Percentiles rank a stretch among this genome's conserved stretches.
phyloP scores from a whole-genome alignment of 148 eudicot genomes.

The Chenopodium album region DNA sequence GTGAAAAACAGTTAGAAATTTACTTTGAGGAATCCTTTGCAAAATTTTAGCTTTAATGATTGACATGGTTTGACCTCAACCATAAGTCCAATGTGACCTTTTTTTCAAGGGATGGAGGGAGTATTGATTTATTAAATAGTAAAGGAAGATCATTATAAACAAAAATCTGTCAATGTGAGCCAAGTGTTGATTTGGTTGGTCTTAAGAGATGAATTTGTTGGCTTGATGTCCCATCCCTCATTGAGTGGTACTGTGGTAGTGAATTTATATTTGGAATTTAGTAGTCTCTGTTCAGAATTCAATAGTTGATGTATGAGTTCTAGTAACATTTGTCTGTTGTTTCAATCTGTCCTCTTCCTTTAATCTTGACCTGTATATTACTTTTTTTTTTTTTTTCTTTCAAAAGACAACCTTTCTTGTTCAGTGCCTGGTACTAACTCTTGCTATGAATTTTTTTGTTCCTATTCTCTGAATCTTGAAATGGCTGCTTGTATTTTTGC shows the following conservation, averaged over 20 bases:
- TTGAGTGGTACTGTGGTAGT: not conserved
- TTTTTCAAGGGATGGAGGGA: no score
- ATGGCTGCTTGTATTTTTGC: conserved; percentile 23
- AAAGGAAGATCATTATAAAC: no score
- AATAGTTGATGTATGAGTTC: not conserved
- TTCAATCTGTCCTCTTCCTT: not conserved
- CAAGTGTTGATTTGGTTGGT: no score
- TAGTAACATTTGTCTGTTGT: no score
- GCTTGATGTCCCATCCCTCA: not conserved
- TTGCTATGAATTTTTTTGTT: not conserved
- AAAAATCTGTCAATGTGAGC: no score
- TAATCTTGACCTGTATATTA: not conserved
- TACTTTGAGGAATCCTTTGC: no score
- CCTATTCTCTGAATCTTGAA: conserved; percentile 8
- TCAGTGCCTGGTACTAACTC: not conserved
- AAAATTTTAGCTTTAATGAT: no score
- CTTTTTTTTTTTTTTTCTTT: not conserved
- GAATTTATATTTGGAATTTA: not conserved
- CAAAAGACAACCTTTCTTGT: not conserved
- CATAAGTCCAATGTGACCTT: no score
- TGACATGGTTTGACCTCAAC: no score
- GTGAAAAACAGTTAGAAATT: not conserved
- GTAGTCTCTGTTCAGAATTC: no score
- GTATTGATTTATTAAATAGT: no score
- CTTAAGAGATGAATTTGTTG: no score